Evolutionary conservation across 139 green algal genomes (phyloP).

Genomic region (Micractinium conductrix): DNA sequence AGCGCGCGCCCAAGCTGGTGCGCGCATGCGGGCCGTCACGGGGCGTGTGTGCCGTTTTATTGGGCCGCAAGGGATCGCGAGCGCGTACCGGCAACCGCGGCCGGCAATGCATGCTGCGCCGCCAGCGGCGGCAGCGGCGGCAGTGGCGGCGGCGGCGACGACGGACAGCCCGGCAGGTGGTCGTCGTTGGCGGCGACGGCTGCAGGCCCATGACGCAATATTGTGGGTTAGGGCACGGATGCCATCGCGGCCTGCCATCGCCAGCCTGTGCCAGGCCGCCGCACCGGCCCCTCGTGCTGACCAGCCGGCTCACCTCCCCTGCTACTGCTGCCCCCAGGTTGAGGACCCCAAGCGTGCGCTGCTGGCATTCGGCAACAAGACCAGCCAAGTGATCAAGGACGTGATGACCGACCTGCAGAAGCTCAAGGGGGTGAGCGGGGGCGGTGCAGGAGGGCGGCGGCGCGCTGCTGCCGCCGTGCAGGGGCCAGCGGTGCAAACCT

Average conservation of each 20-base stretch:
- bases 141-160: neutral
- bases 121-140: neutral
- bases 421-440: slow-evolving; percentile 74
- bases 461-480: too few species aligned
- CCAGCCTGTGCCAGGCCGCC: too few species aligned
- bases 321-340: slow-evolving; percentile 56
- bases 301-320: neutral
- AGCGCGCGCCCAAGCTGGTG: slow-evolving; percentile 81
- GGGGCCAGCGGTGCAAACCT: too few species aligned
- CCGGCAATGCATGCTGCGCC: slow-evolving; percentile 5
- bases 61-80: too few species aligned
- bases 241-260: too few species aligned
- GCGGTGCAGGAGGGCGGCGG: too few species aligned
- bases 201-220: neutral
- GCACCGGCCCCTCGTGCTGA: neutral
- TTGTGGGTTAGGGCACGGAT: too few species aligned
- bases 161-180: slow-evolving; percentile 13
- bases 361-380: slow-evolving; percentile 75
- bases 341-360: slow-evolving; percentile 80
- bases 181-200: neutral
- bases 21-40: slow-evolving; percentile 9
- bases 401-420: slow-evolving; percentile 79
- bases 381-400: slow-evolving; percentile 77
- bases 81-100: too few species aligned
- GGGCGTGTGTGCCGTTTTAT: too few species aligned